Evolutionary conservation across 108 stramenopile genomes (phyloP), one percentile per base, ranked within the genome.

Genomic region (Pelagomonas calceolata): DNA sequence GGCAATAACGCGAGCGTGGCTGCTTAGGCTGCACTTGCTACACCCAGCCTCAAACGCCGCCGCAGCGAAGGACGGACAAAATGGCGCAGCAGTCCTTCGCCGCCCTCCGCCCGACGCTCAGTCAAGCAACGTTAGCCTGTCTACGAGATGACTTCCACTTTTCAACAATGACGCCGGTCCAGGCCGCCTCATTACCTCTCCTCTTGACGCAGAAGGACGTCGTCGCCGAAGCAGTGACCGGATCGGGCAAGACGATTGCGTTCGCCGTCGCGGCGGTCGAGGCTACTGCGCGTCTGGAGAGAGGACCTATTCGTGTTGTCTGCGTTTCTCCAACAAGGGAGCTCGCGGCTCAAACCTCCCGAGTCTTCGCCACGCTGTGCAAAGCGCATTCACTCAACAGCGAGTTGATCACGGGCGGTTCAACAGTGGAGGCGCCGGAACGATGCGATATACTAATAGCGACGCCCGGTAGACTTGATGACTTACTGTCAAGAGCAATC

Each of bases 201-300:
- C 94, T 99, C 73, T 76, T 99, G 30, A 82, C 84, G 12, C 87
- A 97, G 76, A 95, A 95, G 76, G 98, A 99, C 79, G 95, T 98
- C 0, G 89, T 90, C 33, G 98, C 96, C 4, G 91, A 97, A 68
- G 98, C 98, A 26, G 90, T 93, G 4, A 99, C 98, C 10, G 98
- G 98, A 0, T 81, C 79, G 16, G 98, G 98, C 4, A 99, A 99
- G 78, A 99, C 98, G 30, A 84, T 99, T n/a, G 93, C 96, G 18
- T 99, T 97, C 73, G 82, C 95, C 17, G 81, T 98, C 12, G 95
- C 98, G 4, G 80, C 88, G 14, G 82, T 98, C 5, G 95, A 99
- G 81, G 94, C 34, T 84, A 88, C 44, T 85, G 83, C 65, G 75
- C 84, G 43, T 70, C 67, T 63, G 0, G 44, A 68, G 64, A 70